These are phyloP conservation scores for Ricinus communis DNA, from an alignment of 345 rosid genomes.

Conservation along the genomic window DNA sequence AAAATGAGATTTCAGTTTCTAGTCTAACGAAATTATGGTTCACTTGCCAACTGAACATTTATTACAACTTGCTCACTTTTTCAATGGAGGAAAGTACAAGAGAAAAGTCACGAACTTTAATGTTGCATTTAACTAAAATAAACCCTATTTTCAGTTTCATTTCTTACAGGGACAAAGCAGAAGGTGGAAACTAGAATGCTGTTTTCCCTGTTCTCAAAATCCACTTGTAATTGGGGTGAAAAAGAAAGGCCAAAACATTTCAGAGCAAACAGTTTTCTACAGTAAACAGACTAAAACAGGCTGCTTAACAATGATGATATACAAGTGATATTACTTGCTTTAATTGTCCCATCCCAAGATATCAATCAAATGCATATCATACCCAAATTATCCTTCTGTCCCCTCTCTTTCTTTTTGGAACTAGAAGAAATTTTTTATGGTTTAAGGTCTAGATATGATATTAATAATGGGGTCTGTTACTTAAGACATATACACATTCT, in stretches of 20 bases:
- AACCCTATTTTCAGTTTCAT: no score
- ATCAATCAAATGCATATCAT: background rate
- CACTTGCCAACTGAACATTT: background rate
- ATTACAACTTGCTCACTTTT: background rate
- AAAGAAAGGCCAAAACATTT: no score
- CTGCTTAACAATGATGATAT: no score
- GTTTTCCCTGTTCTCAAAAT: background rate
- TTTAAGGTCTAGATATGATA: background rate
- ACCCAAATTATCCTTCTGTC: background rate
- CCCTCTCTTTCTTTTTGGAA: background rate
- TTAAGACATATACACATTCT: conserved; percentile 18
- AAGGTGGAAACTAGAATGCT: no score
- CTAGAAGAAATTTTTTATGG: background rate
- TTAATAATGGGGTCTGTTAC: background rate
- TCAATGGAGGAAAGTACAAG: background rate
- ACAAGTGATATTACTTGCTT: background rate
- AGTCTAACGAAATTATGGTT: no score
- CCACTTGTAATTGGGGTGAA: no score
- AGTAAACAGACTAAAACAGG: background rate
- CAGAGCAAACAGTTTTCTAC: background rate
- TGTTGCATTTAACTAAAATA: no score
- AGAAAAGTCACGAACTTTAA: no score
- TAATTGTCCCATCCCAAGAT: background rate
- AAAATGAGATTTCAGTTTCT: no score
- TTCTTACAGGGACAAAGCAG: no score